Evolutionary conservation across 805 yeast species (phyloP), one percentile per base, ranked within the genome.

Genomic region (Lipomyces spencermartinsiae): DNA sequence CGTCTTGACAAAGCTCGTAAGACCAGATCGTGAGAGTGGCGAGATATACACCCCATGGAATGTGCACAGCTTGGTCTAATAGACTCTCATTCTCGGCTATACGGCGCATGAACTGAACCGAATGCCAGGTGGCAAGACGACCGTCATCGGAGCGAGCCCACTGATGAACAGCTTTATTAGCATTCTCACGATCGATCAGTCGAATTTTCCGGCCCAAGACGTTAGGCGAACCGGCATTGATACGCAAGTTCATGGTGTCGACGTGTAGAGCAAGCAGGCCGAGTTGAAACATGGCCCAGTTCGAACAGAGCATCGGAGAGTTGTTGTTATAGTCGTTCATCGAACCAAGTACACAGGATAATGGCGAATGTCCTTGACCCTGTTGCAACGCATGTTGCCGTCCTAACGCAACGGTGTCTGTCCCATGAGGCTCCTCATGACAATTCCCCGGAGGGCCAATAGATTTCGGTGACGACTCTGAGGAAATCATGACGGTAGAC

Each of bases 31-130:
- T 75, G 19, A 76, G 64, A 12, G 74, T 66, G 8, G 77, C 73
- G 16, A 74, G 68, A 59, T 74, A 76, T 16, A 71, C 69, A 25
- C 78, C 73, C 78, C 78, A 76, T 7, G 77, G 76, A 19, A 76
- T 66, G 22, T 73, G 75, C 34, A 73, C 77, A 5, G 76, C 75
- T 49, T 71, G 69, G 46, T 73, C 73, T 1, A 75, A 71, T 7
- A 74, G 60, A 2, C 67, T 55, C 49, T 73, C 73, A 49, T 72
- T 73, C 49, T 68, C 69, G 37, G 74, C 68, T 2, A 75, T 63
- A 29, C 71, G 62, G 4, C 74, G 65, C 66, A 75, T 65, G 53
- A 75, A 75, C 59, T 74, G 75, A 19, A 68, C 73, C 31, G 78
- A 72, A 53, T 75, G 73, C 77, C 77, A 75, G 4, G 72, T 74